These are phyloP conservation scores for Deinandra increscens DNA, from an alignment of 129 eudicot species.

Conservation along the genomic window DNA sequence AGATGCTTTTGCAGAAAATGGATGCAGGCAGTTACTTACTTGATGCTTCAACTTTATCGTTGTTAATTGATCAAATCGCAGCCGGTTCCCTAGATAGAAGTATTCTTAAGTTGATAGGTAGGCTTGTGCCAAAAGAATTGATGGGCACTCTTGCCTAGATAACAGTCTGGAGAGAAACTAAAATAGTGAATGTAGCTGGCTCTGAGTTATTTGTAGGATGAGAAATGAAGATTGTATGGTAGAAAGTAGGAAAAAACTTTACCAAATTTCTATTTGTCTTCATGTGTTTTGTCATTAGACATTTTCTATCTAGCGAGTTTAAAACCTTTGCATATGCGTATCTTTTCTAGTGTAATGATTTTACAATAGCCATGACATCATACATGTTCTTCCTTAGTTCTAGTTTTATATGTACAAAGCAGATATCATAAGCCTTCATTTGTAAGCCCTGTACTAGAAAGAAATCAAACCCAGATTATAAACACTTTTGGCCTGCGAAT, in stretches of 20 bases:
- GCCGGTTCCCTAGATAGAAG: neutral
- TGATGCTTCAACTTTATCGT: slow-evolving; percentile 10
- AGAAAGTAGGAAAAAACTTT: neutral
- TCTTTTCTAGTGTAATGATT: no score
- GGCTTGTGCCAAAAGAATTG: slow-evolving; percentile 17
- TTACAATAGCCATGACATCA: no score
- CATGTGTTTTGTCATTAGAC: neutral
- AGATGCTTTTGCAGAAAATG: slow-evolving; percentile 23
- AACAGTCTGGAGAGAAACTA: neutral
- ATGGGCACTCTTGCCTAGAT: neutral
- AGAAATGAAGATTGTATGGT: neutral
- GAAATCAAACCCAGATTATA: neutral
- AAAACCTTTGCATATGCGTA: no score
- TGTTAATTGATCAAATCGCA: slow-evolving; percentile 8
- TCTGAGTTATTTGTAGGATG: neutral
- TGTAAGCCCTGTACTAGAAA: no score
- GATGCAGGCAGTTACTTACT: slow-evolving; percentile 2
- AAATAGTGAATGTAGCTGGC: neutral
- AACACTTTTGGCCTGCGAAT: neutral
- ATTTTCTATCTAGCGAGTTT: neutral
- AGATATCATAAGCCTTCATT: no score
- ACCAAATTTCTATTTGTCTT: neutral
- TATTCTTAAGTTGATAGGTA: slow-evolving; percentile 17
- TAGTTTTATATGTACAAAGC: no score
- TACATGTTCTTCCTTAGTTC: no score